A percentile compares a stretch with the other conserved stretches of the same genome.
These are phyloP conservation scores for Colletotrichum melonis DNA, from an alignment of 2,329 filamentous ascomycete genomes.

Conservation along the genomic window DNA sequence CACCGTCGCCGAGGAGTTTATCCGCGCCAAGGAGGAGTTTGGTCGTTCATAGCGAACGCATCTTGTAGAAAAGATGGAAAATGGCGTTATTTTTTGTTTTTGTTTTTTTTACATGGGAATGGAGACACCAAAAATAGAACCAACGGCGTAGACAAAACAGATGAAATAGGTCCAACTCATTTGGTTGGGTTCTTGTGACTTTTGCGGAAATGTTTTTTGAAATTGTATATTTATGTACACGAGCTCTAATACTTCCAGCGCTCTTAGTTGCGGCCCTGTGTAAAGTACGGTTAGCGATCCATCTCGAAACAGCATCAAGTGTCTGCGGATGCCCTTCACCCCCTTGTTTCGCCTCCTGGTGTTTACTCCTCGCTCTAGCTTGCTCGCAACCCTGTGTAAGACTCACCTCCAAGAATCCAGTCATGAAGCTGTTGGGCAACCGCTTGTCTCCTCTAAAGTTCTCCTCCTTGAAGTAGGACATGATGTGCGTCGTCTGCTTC, in stretches of 20 bases:
- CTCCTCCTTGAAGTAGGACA: slow-evolving; percentile 96
- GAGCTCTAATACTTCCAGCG: slow-evolving; percentile 17
- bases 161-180: not conserved
- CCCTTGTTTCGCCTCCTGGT: not conserved
- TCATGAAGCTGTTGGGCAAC: slow-evolving; percentile 91
- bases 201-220: slow-evolving; percentile 13
- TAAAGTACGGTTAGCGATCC: not conserved
- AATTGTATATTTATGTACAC: slow-evolving; percentile 32
- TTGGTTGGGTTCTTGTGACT: slow-evolving; percentile 1
- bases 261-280: slow-evolving; percentile 39
- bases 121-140: slow-evolving; percentile 8
- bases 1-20: slow-evolving; percentile 91
- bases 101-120: not conserved
- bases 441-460: slow-evolving; percentile 79
- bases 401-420: slow-evolving; percentile 91
- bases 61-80: not conserved
- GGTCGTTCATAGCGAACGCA: slow-evolving; percentile 51
- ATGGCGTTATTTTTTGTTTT: not conserved
- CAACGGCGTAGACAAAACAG: slow-evolving; percentile 22
- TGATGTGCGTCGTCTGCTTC: slow-evolving; percentile 95
- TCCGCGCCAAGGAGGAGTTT: slow-evolving; percentile 34
- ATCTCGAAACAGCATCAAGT: not conserved
- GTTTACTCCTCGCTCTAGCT: not conserved
- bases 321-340: not conserved
- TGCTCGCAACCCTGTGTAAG: not conserved